A percentile compares a stretch with the other conserved stretches of the same genome.
Evolutionary conservation across 108 stramenopile genomes (phyloP).

Genomic region (Epipyxis sp.): DNA sequence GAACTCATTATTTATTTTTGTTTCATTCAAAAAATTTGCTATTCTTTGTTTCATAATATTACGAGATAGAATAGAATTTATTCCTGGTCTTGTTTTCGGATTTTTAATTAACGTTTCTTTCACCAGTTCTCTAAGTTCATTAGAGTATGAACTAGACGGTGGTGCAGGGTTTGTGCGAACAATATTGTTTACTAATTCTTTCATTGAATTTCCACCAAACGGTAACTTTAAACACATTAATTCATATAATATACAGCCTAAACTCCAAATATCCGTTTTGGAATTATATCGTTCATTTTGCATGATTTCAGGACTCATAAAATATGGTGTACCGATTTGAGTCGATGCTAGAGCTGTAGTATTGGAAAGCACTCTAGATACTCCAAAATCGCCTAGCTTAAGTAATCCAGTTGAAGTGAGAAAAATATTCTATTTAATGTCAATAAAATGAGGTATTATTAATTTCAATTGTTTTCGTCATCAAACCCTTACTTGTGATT

Average conservation of each 20-base stretch:
- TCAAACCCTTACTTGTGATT: slow-evolving; percentile 36
- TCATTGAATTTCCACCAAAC: slow-evolving; percentile 42
- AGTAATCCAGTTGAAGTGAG: not conserved
- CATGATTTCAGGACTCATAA: slow-evolving; percentile 66
- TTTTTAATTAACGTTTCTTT: slow-evolving; percentile 46
- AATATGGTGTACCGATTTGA: slow-evolving; percentile 66
- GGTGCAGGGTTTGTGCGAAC: not conserved
- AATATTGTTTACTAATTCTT: slow-evolving; percentile 19
- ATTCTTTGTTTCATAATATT: slow-evolving; percentile 42
- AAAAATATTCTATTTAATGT: slow-evolving; percentile 4
- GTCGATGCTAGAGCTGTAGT: slow-evolving; percentile 50
- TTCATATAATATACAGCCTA: slow-evolving; percentile 61
- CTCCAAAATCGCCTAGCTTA: slow-evolving; percentile 56
- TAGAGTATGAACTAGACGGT: slow-evolving; percentile 33
- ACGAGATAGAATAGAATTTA: slow-evolving; percentile 15
- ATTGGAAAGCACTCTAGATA: slow-evolving; percentile 41
- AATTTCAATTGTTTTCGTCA: too few relatives aligned
- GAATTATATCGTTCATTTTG: slow-evolving; percentile 56
- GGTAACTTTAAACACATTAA: slow-evolving; percentile 49
- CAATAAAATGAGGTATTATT: not conserved
- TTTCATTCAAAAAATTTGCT: slow-evolving; percentile 43
- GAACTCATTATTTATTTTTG: slow-evolving; percentile 43
- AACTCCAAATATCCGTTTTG: slow-evolving; percentile 61
- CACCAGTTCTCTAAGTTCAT: slow-evolving; percentile 40
- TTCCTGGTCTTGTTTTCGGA: slow-evolving; percentile 43